Base-by-base conservation (phyloP, 1,284 basidiomycete species). In the Microstroma glucosiphilum region DNA sequence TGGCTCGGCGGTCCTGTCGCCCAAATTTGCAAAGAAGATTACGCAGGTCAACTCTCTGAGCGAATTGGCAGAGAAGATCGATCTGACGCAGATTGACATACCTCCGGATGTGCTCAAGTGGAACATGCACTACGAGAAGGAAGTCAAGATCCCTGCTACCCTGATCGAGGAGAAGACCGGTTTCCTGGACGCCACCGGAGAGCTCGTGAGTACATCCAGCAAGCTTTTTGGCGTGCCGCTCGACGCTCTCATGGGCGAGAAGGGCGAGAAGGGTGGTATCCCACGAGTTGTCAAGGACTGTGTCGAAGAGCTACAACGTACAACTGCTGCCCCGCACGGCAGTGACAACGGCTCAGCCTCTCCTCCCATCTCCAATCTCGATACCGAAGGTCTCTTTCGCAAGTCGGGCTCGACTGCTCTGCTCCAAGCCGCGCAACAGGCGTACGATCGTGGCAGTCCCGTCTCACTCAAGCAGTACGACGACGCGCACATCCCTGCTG, bases 11-110 rank as follows among this genome's bases (percentile, higher is more conserved):
- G 86, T 91, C 66, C 89, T 92, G 71, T 89, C 88, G 86, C 89
- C 90, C 37, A 92, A 92, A 78, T 92, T 92, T 81, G 89, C 89
- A 77, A 86, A 86, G 69, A 92, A 92, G 81, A 84, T 92, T 66
- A 80, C 83, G 40, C 90, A 89, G 76, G 83, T 89, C 61, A 82
- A 84, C 62, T 90, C 88, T 0, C 83, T 92, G 12, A 88, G 87
- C 19, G 86, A 86, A 43, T 83, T 92, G 58, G 89, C 89, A 12
- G 82, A 82, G 58, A 82, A 88, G 71, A 85, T 91, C 13, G 90
- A 90, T 2, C 76, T 92, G 25, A 89, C 88, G 0, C 89, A 91
- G 74, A 90, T 92, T 58, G 89, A 91, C 76, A 87, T 92, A 54
- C 86, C 88, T 21, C 87, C 89, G 15, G 85, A 87, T 13, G 88